Percentiles rank a stretch among this genome's conserved stretches.
Conservation (phyloP, 495 filamentous ascomycete species). For the Penicillium lagena region DNA sequence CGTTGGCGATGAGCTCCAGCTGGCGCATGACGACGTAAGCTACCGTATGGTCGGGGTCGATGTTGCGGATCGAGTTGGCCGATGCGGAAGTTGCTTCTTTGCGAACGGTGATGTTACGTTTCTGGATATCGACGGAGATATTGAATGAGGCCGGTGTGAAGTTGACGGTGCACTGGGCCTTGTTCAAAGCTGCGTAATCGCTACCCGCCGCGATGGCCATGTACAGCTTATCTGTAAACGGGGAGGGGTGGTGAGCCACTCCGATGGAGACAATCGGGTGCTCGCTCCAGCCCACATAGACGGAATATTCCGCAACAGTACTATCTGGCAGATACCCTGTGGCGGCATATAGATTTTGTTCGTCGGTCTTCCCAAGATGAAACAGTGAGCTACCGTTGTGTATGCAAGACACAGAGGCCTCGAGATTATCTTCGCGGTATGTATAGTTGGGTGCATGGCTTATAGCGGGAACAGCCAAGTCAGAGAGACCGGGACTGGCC, state of each 20-base stretch:
- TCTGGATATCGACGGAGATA: conserved; percentile 18
- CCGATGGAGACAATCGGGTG: conserved; percentile 22
- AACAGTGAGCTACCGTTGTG: conserved; percentile 18
- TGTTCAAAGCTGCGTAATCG: conserved; percentile 18
- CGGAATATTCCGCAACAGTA: conserved; percentile 11
- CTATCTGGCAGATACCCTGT: conserved; percentile 15
- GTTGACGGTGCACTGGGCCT: conserved; percentile 21
- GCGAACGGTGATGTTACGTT: conserved; percentile 20
- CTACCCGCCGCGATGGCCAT: conserved; percentile 16
- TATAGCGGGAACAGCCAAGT: conserved; percentile 10
- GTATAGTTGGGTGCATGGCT: conserved; percentile 11
- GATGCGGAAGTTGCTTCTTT: background rate
- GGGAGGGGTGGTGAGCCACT: conserved; percentile 3
- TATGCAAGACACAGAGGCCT: conserved; percentile 17
- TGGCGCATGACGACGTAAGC: conserved; percentile 17
- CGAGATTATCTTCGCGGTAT: conserved; percentile 22
- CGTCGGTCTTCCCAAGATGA: background rate
- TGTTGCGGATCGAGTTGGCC: conserved; percentile 3
- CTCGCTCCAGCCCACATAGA: conserved; percentile 12
- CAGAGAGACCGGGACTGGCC: conserved; percentile 20
- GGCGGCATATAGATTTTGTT: conserved; percentile 8
- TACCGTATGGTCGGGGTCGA: conserved; percentile 22
- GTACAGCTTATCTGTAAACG: conserved; percentile 3
- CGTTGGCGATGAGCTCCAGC: conserved; percentile 18
- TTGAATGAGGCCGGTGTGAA: conserved; percentile 23